These are phyloP conservation scores for Striga hermonthica DNA, from an alignment of 305 asterid genomes.

Conservation along the genomic window DNA sequence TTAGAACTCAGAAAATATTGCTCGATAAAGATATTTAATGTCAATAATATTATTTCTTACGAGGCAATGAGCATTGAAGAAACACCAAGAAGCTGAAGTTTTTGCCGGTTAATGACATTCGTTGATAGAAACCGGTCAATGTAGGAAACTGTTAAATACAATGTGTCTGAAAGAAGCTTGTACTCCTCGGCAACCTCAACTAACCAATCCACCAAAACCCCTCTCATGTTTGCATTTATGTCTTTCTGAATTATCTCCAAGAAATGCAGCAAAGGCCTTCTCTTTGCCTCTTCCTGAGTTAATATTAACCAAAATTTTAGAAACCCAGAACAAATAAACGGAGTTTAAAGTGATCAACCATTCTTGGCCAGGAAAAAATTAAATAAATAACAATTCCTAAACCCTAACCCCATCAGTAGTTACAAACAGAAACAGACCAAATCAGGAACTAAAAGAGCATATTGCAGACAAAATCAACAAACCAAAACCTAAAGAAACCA, in stretches of 20 bases:
- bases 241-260: slow-evolving; percentile 69
- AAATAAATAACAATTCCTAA: background rate
- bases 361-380: background rate
- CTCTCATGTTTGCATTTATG: slow-evolving; percentile 75
- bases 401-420: background rate
- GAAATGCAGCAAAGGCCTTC: slow-evolving; percentile 67
- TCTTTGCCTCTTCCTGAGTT: slow-evolving; percentile 56
- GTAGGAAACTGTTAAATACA: slow-evolving; percentile 60
- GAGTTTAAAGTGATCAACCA: background rate
- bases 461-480: background rate
- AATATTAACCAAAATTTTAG: background rate
- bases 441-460: background rate
- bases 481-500: background rate
- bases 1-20: background rate
- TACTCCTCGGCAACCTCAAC: slow-evolving; percentile 90
- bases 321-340: background rate
- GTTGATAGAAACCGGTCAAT: slow-evolving; percentile 63
- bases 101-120: slow-evolving; percentile 47
- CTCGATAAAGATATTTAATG: background rate
- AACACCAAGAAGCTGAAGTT: slow-evolving; percentile 90
- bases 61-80: slow-evolving; percentile 96
- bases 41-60: slow-evolving; percentile 34
- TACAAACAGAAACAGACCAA: slow-evolving; percentile 1
- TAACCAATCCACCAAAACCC: slow-evolving; percentile 81
- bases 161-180: slow-evolving; percentile 72